phyloP scores from a whole-genome alignment of 2,329 filamentous ascomycete species.

The Thielaviopsis cerberus region DNA sequence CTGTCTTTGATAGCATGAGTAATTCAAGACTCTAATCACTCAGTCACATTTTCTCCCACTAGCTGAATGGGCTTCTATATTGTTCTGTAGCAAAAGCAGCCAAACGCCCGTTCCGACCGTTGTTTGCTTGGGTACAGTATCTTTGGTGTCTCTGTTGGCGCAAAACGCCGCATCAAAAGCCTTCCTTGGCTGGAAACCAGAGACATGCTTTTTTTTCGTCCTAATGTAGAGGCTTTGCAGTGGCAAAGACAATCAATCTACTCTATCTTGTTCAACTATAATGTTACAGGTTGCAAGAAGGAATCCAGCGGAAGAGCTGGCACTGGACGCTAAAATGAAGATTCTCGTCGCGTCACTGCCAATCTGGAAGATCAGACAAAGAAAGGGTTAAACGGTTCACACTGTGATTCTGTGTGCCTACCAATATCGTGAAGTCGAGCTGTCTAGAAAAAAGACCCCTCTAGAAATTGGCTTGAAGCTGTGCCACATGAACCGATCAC shows the following conservation, averaged over 20 bases:
- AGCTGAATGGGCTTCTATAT: no score
- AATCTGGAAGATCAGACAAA: background rate
- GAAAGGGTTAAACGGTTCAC: no score
- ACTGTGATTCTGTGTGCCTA: no score
- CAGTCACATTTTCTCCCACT: no score
- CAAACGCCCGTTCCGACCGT: background rate
- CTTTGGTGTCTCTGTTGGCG: background rate
- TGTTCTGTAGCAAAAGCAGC: background rate
- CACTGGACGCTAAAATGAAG: background rate
- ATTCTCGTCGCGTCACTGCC: background rate
- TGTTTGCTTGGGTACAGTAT: background rate
- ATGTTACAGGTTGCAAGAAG: background rate
- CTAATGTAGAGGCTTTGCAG: background rate
- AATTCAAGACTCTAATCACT: background rate
- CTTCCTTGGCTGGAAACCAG: background rate
- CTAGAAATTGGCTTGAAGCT: background rate
- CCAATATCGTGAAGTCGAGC: no score
- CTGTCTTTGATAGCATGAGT: background rate
- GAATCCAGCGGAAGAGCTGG: background rate
- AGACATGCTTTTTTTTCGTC: background rate
- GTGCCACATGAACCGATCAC: background rate
- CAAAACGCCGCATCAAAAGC: background rate
- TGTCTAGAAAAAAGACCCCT: background rate
- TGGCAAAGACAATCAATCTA: background rate
- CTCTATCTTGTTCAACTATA: background rate